phyloP scores from a whole-genome alignment of 768 basidiomycete species.

The Xerocomellus intermedius region DNA sequence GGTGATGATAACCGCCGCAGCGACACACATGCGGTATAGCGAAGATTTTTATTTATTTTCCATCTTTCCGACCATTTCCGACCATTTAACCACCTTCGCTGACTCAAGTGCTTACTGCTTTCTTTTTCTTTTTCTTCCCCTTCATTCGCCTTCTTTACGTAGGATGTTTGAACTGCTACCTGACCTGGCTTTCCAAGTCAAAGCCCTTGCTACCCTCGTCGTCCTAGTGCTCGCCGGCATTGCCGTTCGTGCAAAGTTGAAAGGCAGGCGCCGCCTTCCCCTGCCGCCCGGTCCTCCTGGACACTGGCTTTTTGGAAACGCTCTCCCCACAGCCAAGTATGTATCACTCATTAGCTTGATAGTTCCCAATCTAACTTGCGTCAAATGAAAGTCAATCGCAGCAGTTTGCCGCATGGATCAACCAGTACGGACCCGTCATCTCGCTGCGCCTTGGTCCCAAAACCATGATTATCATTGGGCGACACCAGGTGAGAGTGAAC shows the following conservation, averaged over 20 bases:
- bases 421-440: conserved; percentile 61
- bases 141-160: background rate
- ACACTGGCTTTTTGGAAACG: conserved; percentile 34
- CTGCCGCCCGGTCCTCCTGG: conserved; percentile 33
- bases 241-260: conserved; percentile 10
- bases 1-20: background rate
- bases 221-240: conserved; percentile 16
- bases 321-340: conserved; percentile 28
- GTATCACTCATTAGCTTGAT: background rate
- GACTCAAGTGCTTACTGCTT: too few relatives aligned
- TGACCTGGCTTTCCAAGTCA: conserved; percentile 10
- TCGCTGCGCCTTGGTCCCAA: conserved; percentile 49
- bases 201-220: conserved; percentile 18
- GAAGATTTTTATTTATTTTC: background rate
- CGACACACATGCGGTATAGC: too few relatives aligned
- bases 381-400: conserved; percentile 26
- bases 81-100: conserved; percentile 14
- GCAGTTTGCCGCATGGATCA: conserved; percentile 57
- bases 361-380: background rate
- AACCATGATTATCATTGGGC: conserved; percentile 33
- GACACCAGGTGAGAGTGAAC: conserved; percentile 34
- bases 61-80: conserved; percentile 8
- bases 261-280: conserved; percentile 17
- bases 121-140: background rate
- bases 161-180: conserved; percentile 9